These are phyloP conservation scores for Lyophyllum semitale DNA, from an alignment of 768 basidiomycete genomes.

Conservation along the genomic window DNA sequence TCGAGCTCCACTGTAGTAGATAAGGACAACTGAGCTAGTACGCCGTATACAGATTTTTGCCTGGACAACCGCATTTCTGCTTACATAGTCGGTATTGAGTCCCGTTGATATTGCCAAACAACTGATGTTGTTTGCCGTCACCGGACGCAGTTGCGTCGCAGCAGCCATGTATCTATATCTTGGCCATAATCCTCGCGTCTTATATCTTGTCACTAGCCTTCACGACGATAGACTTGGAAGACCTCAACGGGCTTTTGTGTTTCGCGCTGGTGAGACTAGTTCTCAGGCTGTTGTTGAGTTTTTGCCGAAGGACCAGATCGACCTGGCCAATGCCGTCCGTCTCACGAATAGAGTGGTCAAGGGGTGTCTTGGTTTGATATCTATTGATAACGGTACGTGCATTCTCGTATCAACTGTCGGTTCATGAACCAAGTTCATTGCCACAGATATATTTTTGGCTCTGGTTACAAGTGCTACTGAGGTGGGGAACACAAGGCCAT, in stretches of 20 bases:
- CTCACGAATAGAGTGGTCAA: conserved; percentile 74
- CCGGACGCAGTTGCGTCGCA: background rate
- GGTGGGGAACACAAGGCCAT: conserved; percentile 70
- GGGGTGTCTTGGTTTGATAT: conserved; percentile 84
- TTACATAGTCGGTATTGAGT: background rate
- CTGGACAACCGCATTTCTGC: too few species aligned
- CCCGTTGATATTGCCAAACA: background rate
- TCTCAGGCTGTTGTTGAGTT: conserved; percentile 88
- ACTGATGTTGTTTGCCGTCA: background rate
- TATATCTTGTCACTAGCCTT: conserved; percentile 72
- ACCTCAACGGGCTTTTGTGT: conserved; percentile 67
- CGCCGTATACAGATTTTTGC: background rate
- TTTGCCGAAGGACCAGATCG: conserved; percentile 69
- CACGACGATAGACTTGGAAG: conserved; percentile 65
- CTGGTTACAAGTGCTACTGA: conserved; percentile 77
- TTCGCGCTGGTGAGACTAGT: conserved; percentile 58
- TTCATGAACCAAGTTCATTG: conserved; percentile 7
- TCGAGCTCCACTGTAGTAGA: conserved; percentile 17
- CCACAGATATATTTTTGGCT: conserved; percentile 81
- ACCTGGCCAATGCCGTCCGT: conserved; percentile 61
- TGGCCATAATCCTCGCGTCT: conserved; percentile 62
- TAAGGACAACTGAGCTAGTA: conserved; percentile 12
- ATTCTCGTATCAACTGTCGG: background rate
- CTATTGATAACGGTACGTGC: conserved; percentile 64
- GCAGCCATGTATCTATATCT: conserved; percentile 73